Evolutionary conservation across 1,139 yeast species (phyloP), one percentile per base, ranked within the genome.

Genomic region (Nematodospora anomalae): DNA sequence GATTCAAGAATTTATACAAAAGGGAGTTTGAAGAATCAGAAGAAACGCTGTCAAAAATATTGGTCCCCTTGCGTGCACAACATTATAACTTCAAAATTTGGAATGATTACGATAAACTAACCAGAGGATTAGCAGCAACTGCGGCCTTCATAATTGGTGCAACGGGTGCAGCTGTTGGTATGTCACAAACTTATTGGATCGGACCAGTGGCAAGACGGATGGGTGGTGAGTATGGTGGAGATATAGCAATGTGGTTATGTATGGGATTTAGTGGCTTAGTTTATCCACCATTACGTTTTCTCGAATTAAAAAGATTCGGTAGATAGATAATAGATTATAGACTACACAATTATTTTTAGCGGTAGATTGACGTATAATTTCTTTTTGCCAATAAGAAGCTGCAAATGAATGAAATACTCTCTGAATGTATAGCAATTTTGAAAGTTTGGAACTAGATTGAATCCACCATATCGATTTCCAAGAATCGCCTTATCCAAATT

Each of bases 191-290:
- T 1, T 85, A 84, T 56, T 85, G 82, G 72, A 68, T 76, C 12
- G 95, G 94, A 0, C 88, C 88, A 0, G 52, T 84, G 26, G 89
- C 92, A 5, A 60, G 59, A 36, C 88, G 89, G 6, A 59, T 54
- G 2, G 56, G 89, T 5, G 70, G 71, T 1, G 71, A 62, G 12
- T 57, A 54, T 37, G 90, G 90, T 28, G 89, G 88, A 16, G 95
- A 85, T 52, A 60, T 89, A 31, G 97, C 94, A 25, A 80, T 83
- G 76, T 85, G 92, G 80, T 58, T 88, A 26, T 73, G 86, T 25
- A 77, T 84, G 76, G 94, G 80, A 0, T 80, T 88, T 49, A 67
- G 90, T 6, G 85, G 80, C 0, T 44, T 81, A 3, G 65, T 70
- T 0, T 88, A 81, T 53, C 90, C 95, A 4, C 52, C 68, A 0